phyloP scores from a whole-genome alignment of 352 stramenopile genomes.

The Pythium phragmitis region DNA sequence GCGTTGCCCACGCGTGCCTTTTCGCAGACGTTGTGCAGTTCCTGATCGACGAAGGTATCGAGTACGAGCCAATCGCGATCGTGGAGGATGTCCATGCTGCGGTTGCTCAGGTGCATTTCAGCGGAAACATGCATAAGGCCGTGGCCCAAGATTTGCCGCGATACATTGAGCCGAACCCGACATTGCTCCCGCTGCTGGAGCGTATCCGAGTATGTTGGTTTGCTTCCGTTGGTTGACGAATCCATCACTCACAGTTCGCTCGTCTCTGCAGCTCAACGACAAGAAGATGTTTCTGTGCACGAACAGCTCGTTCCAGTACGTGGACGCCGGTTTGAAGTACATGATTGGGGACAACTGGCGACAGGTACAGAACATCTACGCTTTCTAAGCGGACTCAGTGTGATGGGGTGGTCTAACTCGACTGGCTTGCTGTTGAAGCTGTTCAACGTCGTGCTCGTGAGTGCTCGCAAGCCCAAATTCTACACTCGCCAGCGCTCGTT shows the following conservation, averaged over 20 bases:
- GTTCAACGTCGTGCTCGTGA: conserved; percentile 90
- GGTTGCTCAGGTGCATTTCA: conserved; percentile 90
- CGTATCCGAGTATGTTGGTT: conserved; percentile 49
- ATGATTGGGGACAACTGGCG: conserved; percentile 92
- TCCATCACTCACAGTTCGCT: background rate
- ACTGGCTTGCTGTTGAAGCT: conserved; percentile 36
- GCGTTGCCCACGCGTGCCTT: conserved; percentile 91
- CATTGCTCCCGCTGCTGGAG: conserved; percentile 80
- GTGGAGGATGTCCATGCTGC: conserved; percentile 89
- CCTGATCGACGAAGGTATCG: conserved; percentile 88
- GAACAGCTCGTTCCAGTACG: conserved; percentile 94
- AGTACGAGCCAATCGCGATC: conserved; percentile 86
- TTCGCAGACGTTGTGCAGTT: conserved; percentile 94
- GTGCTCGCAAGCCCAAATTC: conserved; percentile 91
- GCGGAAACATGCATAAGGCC: conserved; percentile 89
- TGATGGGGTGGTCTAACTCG: background rate
- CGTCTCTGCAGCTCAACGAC: conserved; percentile 45
- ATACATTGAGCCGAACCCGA: conserved; percentile 90
- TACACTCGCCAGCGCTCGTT: conserved; percentile 87
- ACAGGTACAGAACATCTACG: conserved; percentile 16
- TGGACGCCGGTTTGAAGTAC: conserved; percentile 91
- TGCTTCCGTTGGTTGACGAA: background rate
- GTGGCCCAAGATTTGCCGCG: conserved; percentile 79
- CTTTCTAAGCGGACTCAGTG: background rate
- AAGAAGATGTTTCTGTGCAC: conserved; percentile 93